phyloP scores from a whole-genome alignment of 306 rosid species.

The Inga leiocalycina region DNA sequence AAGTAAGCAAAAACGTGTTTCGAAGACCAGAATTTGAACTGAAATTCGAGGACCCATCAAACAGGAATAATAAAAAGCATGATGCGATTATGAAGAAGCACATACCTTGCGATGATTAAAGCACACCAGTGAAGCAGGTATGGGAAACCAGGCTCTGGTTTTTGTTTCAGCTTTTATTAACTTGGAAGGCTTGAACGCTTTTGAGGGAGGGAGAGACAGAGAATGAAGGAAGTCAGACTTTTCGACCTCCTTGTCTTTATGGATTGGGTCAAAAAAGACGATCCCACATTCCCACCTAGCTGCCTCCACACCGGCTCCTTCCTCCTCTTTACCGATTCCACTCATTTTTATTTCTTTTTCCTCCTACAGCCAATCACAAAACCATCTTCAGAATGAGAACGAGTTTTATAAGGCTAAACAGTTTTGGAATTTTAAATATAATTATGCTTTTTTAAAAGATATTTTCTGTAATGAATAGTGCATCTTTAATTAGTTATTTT shows the following conservation, averaged over 20 bases:
- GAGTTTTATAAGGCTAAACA: background rate
- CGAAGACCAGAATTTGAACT: conserved; percentile 14
- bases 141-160: conserved; percentile 13
- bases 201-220: background rate
- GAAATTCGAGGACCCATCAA: conserved; percentile 23
- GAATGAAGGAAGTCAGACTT: conserved; percentile 36
- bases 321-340: conserved; percentile 26
- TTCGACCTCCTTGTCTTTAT: conserved; percentile 33
- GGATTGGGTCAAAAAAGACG: conserved; percentile 61
- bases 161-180: conserved; percentile 27
- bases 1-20: conserved; percentile 21
- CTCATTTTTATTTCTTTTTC: background rate
- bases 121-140: background rate
- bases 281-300: conserved; percentile 51
- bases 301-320: conserved; percentile 43
- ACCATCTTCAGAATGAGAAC: background rate
- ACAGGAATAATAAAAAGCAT: background rate
- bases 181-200: conserved; percentile 34
- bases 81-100: background rate
- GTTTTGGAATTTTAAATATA: background rate
- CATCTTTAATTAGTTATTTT: background rate
- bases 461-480: background rate
- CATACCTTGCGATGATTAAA: conserved; percentile 42
- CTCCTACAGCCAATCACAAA: background rate
- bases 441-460: background rate